Percentiles rank a stretch among this genome's conserved stretches.
phyloP scores from a whole-genome alignment of 2,329 filamentous ascomycete genomes.

The Proliferodiscus dingleyae region DNA sequence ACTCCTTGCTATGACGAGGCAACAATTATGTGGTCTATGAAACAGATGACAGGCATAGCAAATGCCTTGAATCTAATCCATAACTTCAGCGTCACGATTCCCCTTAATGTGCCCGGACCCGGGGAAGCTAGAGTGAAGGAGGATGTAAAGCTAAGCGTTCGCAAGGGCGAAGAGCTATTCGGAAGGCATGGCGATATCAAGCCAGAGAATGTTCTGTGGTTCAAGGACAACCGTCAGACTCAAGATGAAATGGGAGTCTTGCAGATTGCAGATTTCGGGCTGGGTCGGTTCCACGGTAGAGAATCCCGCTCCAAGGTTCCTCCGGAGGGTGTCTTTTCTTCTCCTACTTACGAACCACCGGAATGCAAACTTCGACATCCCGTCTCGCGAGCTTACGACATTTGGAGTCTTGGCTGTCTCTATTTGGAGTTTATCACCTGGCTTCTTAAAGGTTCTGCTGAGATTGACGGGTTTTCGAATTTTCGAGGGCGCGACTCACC shows the following conservation, averaged over 20 bases:
- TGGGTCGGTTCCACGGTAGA: constrained; percentile 31
- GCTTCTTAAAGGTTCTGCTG: constrained; percentile 25
- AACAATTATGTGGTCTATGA: constrained; percentile 26
- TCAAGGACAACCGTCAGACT: constrained; percentile 10
- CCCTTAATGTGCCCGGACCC: constrained; percentile 1
- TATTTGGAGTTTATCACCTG: constrained; percentile 36
- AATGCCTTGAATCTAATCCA: constrained; percentile 25
- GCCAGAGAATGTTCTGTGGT: constrained; percentile 33
- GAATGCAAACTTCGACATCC: constrained; percentile 29
- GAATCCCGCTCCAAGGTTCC: constrained; percentile 29
- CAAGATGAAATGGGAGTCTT: constrained; percentile 19
- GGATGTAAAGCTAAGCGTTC: constrained; percentile 5
- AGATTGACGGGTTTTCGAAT: constrained; percentile 15
- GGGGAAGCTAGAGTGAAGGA: constrained; percentile 4
- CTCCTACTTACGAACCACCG: constrained; percentile 37
- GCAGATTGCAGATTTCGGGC: constrained; percentile 32
- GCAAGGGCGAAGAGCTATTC: constrained; percentile 19
- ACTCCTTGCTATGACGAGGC: constrained; percentile 10
- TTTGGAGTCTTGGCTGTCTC: constrained; percentile 35
- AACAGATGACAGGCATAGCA: constrained; percentile 29
- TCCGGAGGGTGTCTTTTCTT: constrained; percentile 9
- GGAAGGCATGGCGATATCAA: constrained; percentile 35
- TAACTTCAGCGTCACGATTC: constrained; percentile 15
- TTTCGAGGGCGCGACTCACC: constrained; percentile 5
- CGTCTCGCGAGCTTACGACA: constrained; percentile 35